These are phyloP conservation scores for Orychophragmus violaceus DNA, from an alignment of 345 rosid genomes.

Conservation along the genomic window DNA sequence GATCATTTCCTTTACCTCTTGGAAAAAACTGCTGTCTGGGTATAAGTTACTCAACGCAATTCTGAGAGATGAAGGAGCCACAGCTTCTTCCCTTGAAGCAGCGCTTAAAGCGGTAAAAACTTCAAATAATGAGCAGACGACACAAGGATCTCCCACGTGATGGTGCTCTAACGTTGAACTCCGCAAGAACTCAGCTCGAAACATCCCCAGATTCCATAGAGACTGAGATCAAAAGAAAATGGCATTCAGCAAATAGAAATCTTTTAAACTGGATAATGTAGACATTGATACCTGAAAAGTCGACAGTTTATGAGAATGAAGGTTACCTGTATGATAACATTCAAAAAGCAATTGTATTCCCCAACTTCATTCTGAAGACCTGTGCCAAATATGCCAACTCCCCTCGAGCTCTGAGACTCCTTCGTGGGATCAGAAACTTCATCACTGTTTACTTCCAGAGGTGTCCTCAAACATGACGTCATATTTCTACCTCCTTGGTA, in stretches of 20 bases:
- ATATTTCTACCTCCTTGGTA: constrained; percentile 50
- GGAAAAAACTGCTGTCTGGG: constrained; percentile 87
- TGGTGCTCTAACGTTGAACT: constrained; percentile 64
- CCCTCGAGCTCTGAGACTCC: constrained; percentile 27
- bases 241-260: not conserved
- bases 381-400: constrained; percentile 53
- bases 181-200: constrained; percentile 72
- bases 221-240: constrained; percentile 48
- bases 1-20: constrained; percentile 52
- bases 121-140: constrained; percentile 73
- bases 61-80: constrained; percentile 84
- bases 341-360: constrained; percentile 94
- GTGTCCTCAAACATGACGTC: constrained; percentile 38
- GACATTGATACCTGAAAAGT: not conserved
- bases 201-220: constrained; percentile 81
- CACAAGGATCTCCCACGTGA: constrained; percentile 97
- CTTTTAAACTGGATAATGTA: not conserved
- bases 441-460: constrained; percentile 28
- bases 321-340: constrained; percentile 91
- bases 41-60: constrained; percentile 83
- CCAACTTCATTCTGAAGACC: constrained; percentile 95
- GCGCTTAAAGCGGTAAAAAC: constrained; percentile 59
- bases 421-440: constrained; percentile 33
- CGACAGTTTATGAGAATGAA: constrained; percentile 4
- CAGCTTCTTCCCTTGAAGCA: constrained; percentile 68